phyloP scores from a whole-genome alignment of 148 eudicot genomes.

The Chenopodium quinoa region DNA sequence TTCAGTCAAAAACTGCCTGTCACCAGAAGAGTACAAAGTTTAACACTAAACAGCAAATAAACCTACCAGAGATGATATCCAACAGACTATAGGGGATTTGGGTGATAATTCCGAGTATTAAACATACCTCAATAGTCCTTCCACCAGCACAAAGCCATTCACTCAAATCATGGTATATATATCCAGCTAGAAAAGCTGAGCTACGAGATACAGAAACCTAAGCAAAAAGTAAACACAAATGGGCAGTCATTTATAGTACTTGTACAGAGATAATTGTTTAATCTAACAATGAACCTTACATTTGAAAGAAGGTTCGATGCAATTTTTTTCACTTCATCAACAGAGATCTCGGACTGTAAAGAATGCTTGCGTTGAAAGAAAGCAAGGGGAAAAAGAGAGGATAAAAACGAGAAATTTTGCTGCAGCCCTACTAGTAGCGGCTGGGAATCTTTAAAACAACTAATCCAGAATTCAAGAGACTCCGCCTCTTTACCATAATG shows the following conservation, averaged over 20 bases:
- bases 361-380: conserved; percentile 26
- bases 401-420: conserved; percentile 51
- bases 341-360: conserved; percentile 35
- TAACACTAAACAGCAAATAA: background rate
- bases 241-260: conserved; percentile 10
- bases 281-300: conserved; percentile 39
- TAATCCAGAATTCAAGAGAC: conserved; percentile 61
- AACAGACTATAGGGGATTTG: background rate
- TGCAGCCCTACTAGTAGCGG: conserved; percentile 54
- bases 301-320: conserved; percentile 49
- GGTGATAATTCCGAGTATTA: background rate
- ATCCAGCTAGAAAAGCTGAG: conserved; percentile 62
- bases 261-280: background rate
- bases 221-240: conserved; percentile 22
- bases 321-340: conserved; percentile 56
- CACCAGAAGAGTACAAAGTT: background rate
- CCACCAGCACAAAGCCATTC: conserved; percentile 58
- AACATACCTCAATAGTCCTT: conserved; percentile 60
- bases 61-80: background rate
- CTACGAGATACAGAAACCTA: conserved; percentile 54
- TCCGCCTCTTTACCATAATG: conserved; percentile 43
- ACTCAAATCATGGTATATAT: conserved; percentile 69
- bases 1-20: background rate
- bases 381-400: conserved; percentile 35
- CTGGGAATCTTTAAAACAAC: conserved; percentile 46